Evolutionary conservation across 2,329 filamentous ascomycete genomes (phyloP).

Genomic region (Xylariales sp.): DNA sequence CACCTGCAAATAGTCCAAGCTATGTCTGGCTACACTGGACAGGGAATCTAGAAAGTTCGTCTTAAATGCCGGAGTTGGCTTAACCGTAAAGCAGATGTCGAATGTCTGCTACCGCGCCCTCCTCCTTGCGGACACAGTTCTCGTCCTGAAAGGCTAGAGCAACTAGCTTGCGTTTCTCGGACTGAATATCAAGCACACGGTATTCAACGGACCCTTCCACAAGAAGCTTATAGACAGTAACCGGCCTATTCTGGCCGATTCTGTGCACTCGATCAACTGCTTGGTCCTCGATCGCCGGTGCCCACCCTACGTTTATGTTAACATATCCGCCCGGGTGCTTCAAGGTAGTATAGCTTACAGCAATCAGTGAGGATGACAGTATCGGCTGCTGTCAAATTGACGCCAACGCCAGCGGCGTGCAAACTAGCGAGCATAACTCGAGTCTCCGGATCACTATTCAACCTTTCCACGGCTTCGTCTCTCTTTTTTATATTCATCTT

Average conservation of each 20-base stretch:
- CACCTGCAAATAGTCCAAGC: neutral
- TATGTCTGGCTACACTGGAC: neutral
- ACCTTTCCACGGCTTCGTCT: slow-evolving; percentile 75
- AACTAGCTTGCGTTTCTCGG: slow-evolving; percentile 82
- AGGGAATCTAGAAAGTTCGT: neutral
- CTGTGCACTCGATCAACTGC: slow-evolving; percentile 89
- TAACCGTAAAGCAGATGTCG: slow-evolving; percentile 57
- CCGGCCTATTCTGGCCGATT: slow-evolving; percentile 82
- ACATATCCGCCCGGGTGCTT: slow-evolving; percentile 4
- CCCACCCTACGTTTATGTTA: slow-evolving; percentile 72
- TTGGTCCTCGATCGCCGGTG: slow-evolving; percentile 91
- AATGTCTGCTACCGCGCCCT: slow-evolving; percentile 57
- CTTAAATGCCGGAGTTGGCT: neutral
- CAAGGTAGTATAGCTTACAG: slow-evolving; percentile 58
- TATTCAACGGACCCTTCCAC: slow-evolving; percentile 87
- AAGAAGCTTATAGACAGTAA: slow-evolving; percentile 82
- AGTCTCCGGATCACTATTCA: slow-evolving; percentile 74
- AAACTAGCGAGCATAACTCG: slow-evolving; percentile 85
- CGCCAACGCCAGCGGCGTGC: slow-evolving; percentile 83
- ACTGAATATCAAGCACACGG: slow-evolving; percentile 80
- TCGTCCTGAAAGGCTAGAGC: slow-evolving; percentile 84
- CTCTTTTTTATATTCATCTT: slow-evolving; percentile 77
- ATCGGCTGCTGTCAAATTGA: slow-evolving; percentile 88
- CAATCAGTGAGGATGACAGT: slow-evolving; percentile 86
- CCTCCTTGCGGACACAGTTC: slow-evolving; percentile 61